Evolutionary conservation across 805 yeast species (phyloP).

Genomic region (Candida loeiensis): DNA sequence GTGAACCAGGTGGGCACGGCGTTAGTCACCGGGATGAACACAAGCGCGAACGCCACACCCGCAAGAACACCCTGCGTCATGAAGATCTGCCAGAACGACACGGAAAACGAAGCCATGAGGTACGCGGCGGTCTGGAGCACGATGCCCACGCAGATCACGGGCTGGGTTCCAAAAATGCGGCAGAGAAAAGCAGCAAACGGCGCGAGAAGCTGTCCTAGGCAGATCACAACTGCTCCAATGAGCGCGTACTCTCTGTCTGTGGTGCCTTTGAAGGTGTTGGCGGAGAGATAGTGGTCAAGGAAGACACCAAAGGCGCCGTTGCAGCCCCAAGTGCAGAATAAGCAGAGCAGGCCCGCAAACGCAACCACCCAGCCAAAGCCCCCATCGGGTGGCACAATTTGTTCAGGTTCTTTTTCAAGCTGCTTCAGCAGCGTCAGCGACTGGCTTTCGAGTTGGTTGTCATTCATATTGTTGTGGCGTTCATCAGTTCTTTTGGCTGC

Average conservation of each 20-base stretch:
- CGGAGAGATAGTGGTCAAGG: constrained; percentile 48
- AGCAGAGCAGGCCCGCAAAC: constrained; percentile 44
- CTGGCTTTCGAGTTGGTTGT: too few species aligned
- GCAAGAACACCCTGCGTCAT: constrained; percentile 50
- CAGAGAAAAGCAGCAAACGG: constrained; percentile 53
- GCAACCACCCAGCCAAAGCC: constrained; percentile 55
- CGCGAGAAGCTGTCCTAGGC: constrained; percentile 51
- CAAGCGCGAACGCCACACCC: constrained; percentile 45
- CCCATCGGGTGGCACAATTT: constrained; percentile 34
- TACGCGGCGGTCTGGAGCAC: constrained; percentile 41
- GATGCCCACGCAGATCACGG: constrained; percentile 46
- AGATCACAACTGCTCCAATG: constrained; percentile 49
- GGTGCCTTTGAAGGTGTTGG: constrained; percentile 40
- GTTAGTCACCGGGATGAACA: constrained; percentile 42
- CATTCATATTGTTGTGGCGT: too few species aligned
- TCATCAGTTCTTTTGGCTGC: too few species aligned
- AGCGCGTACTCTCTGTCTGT: constrained; percentile 47
- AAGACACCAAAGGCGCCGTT: constrained; percentile 58
- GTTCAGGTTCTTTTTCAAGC: constrained; percentile 4
- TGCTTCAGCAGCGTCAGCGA: neutral
- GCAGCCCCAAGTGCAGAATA: constrained; percentile 56
- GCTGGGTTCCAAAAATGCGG: constrained; percentile 48
- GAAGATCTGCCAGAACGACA: constrained; percentile 48
- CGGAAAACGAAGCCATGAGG: constrained; percentile 50
- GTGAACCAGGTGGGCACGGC: constrained; percentile 51